These are phyloP conservation scores for Saposhnikovia divaricata DNA, from an alignment of 129 eudicot species.

Conservation along the genomic window DNA sequence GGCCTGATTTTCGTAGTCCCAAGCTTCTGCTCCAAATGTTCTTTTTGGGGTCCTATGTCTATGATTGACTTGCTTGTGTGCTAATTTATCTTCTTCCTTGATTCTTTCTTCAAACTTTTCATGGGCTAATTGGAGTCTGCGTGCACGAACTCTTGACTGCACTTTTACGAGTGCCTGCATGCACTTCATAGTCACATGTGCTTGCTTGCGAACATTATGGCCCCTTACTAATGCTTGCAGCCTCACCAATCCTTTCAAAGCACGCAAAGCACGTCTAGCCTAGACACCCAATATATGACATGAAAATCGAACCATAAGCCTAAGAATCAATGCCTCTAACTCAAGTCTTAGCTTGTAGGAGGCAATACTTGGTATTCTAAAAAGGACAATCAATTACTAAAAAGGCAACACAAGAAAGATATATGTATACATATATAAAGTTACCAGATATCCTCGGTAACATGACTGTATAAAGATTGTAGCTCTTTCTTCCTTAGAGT, in stretches of 20 bases:
- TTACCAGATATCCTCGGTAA: conserved; percentile 89
- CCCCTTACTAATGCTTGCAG: conserved; percentile 93
- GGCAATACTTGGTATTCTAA: not conserved
- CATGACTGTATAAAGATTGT: conserved; percentile 70
- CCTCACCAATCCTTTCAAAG: conserved; percentile 89
- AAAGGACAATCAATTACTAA: no score
- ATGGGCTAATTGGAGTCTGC: conserved; percentile 55
- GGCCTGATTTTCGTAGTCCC: conserved; percentile 36
- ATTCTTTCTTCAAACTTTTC: conserved; percentile 41
- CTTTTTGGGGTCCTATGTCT: conserved; percentile 16
- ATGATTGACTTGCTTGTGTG: conserved; percentile 10
- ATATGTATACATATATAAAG: conserved; percentile 41
- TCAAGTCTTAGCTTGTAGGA: not conserved
- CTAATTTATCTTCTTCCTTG: conserved; percentile 23
- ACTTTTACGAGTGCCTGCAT: conserved; percentile 92
- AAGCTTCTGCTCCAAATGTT: conserved; percentile 19
- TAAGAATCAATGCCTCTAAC: not conserved
- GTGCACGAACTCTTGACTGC: conserved; percentile 88
- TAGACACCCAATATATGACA: conserved; percentile 25
- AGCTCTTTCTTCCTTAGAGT: conserved; percentile 77
- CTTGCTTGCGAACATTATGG: conserved; percentile 89
- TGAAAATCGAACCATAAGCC: not conserved
- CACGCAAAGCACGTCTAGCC: conserved; percentile 92
- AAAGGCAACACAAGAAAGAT: not conserved
- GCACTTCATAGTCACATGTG: conserved; percentile 95